phyloP scores from a whole-genome alignment of 257 asterid species.

The Cinchona pubescens region DNA sequence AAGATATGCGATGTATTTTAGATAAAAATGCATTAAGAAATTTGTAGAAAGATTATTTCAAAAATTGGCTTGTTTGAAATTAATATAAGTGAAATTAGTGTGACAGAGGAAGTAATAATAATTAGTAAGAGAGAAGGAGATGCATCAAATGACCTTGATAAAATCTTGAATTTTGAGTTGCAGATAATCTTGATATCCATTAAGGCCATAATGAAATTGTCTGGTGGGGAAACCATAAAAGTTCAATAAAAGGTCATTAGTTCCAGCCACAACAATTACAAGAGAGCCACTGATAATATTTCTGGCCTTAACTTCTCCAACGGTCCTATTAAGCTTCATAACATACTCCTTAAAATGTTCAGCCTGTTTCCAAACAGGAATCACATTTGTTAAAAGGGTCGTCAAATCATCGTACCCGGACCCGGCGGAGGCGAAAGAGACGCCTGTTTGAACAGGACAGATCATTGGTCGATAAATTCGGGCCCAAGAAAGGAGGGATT shows the following conservation, averaged over 20 bases:
- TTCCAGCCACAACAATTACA: constrained; percentile 15
- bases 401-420: constrained; percentile 32
- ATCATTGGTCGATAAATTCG: neutral
- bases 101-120: neutral
- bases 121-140: neutral
- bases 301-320: constrained; percentile 14
- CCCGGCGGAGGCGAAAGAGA: constrained; percentile 33
- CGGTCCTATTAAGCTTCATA: neutral
- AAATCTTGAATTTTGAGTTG: constrained; percentile 13
- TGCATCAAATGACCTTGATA: constrained; percentile 13
- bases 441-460: constrained; percentile 27
- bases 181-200: constrained; percentile 24
- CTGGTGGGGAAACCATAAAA: constrained; percentile 11
- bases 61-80: neutral
- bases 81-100: neutral
- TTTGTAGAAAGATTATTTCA: neutral
- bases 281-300: constrained; percentile 18
- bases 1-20: too few species aligned
- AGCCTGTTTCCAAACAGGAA: constrained; percentile 21
- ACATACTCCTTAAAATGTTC: constrained; percentile 13
- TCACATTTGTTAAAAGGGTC: neutral
- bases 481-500: constrained; percentile 29
- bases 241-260: constrained; percentile 21
- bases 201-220: constrained; percentile 2
- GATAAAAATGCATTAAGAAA: neutral